Percentiles rank a stretch among this genome's conserved stretches.
phyloP scores from a whole-genome alignment of 2,329 filamentous ascomycete genomes.

The Aspergillus sergii region DNA sequence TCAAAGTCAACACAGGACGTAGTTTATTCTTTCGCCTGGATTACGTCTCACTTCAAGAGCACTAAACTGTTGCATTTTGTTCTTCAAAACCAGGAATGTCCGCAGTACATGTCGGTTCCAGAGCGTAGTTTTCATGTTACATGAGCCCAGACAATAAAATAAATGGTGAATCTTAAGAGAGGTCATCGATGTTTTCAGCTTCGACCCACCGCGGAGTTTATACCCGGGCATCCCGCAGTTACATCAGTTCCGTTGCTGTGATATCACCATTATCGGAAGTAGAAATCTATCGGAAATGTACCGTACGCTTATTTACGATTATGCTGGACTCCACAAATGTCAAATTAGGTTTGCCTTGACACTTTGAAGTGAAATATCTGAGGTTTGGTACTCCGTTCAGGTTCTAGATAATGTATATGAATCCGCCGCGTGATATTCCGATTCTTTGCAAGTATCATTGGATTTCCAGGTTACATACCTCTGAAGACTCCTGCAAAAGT shows the following conservation, averaged over 20 bases:
- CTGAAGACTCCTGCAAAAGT: not conserved
- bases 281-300: not conserved
- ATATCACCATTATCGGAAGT: not conserved
- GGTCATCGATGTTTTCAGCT: not conserved
- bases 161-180: rapidly evolving
- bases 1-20: no score
- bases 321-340: not conserved
- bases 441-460: not conserved
- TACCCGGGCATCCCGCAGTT: not conserved
- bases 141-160: no score
- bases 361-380: not conserved
- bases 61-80: no score
- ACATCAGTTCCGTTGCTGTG: not conserved
- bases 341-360: no score
- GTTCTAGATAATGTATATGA: not conserved
- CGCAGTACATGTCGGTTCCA: no score
- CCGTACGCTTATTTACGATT: not conserved
- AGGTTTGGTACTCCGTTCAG: not conserved
- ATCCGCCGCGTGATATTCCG: not conserved
- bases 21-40: no score
- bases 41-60: no score
- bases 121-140: no score
- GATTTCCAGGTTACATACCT: not conserved
- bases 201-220: not conserved
- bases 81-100: no score